Conservation (phyloP, 2,329 filamentous ascomycete species). For the Colletotrichum lindemuthianum region DNA sequence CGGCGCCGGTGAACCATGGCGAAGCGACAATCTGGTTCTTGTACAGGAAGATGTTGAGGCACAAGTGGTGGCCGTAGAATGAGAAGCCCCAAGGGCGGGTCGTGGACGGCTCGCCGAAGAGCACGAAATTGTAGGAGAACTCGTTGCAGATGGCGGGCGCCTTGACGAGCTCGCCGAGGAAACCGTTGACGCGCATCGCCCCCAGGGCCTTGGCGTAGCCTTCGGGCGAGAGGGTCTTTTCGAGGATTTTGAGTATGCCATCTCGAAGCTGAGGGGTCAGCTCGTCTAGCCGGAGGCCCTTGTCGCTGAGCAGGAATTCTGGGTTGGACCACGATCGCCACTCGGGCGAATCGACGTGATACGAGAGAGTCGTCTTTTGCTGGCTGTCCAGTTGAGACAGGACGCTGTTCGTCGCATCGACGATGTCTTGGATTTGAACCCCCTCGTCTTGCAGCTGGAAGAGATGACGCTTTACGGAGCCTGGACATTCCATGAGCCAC, state of each 20-base stretch:
- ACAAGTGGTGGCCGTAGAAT: conserved; percentile 84
- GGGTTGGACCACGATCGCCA: conserved; percentile 80
- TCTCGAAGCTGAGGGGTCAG: conserved; percentile 51
- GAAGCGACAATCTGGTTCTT: conserved; percentile 72
- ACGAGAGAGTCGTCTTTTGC: conserved; percentile 59
- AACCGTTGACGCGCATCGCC: conserved; percentile 80
- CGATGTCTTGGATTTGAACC: conserved; percentile 67
- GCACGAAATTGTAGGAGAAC: conserved; percentile 78
- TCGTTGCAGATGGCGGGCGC: conserved; percentile 75
- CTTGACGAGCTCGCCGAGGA: conserved; percentile 74
- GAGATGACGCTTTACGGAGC: conserved; percentile 61
- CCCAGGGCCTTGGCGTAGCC: conserved; percentile 76
- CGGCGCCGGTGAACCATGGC: conserved; percentile 83
- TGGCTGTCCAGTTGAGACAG: conserved; percentile 56
- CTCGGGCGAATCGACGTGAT: conserved; percentile 75
- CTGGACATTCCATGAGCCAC: conserved; percentile 43
- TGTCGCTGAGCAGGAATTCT: conserved; percentile 75
- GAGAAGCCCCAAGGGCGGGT: conserved; percentile 75
- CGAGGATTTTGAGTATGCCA: conserved; percentile 65
- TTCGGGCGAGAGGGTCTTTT: conserved; percentile 70
- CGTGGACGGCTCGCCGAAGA: conserved; percentile 72
- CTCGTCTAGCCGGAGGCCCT: conserved; percentile 77
- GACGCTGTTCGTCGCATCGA: conserved; percentile 58
- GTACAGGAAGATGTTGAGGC: conserved; percentile 75
- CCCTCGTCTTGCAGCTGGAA: conserved; percentile 72